Evolutionary conservation across 164 flowering plant genomes (phyloP).

Genomic region (Macadamia tetraphylla): DNA sequence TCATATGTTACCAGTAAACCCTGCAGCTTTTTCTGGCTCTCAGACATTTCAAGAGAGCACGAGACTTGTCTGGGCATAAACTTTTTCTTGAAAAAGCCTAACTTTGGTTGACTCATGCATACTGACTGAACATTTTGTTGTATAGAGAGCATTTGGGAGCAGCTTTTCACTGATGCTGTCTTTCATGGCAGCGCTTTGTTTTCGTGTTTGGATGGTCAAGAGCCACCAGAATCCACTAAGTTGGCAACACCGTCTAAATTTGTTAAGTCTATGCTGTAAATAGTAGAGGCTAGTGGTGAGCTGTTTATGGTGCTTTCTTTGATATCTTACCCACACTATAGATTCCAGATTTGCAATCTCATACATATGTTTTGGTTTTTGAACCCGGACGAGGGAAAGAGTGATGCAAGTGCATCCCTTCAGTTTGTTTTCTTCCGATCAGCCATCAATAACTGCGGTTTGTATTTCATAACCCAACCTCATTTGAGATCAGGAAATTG

Average conservation of each 20-base stretch:
- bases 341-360: constrained; percentile 3
- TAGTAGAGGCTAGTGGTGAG: constrained; percentile 10
- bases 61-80: neutral
- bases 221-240: neutral
- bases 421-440: too few species aligned
- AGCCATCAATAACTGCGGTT: neutral
- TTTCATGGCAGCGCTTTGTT: neutral
- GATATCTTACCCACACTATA: neutral
- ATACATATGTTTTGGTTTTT: neutral
- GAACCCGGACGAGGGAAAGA: neutral
- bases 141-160: neutral
- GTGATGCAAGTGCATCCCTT: neutral
- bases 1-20: constrained; percentile 37
- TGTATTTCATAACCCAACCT: neutral
- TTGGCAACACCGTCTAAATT: neutral
- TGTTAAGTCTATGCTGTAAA: constrained; percentile 10
- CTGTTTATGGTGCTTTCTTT: constrained; percentile 10
- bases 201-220: neutral
- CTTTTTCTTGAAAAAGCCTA: neutral
- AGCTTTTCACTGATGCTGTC: neutral
- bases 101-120: neutral
- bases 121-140: neutral
- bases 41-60: constrained; percentile 45
- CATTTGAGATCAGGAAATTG: neutral
- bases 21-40: constrained; percentile 47